Percentiles rank a stretch among this genome's conserved stretches.
Conservation (phyloP, 2,329 filamentous ascomycete genomes). For the Thelonectria blattea region DNA sequence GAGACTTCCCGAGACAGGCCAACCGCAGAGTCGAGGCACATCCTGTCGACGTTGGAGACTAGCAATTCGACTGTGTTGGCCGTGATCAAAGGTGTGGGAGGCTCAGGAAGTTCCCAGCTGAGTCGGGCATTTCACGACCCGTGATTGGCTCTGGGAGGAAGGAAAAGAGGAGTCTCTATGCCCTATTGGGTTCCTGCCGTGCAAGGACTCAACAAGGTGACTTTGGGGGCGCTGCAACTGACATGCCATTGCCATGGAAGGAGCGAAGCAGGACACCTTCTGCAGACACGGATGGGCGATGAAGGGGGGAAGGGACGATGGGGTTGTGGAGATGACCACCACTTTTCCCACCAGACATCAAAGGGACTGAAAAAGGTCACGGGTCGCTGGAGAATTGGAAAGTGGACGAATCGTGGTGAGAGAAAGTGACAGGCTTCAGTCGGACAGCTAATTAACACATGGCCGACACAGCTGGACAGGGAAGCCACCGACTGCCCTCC, state of each 20-base stretch:
- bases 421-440: too few relatives aligned
- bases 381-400: background rate
- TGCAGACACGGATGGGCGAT: background rate
- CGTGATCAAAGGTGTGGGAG: constrained; percentile 25
- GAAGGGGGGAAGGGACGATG: constrained; percentile 9
- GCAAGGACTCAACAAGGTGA: constrained; percentile 19
- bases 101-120: constrained; percentile 33
- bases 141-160: constrained; percentile 27
- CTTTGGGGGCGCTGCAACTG: constrained; percentile 16
- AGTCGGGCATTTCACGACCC: constrained; percentile 19
- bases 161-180: constrained; percentile 24
- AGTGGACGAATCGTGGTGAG: background rate
- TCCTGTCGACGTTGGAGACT: background rate
- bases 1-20: background rate
- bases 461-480: background rate
- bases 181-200: constrained; percentile 24
- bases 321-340: constrained; percentile 20
- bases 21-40: background rate
- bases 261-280: background rate
- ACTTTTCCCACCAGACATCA: constrained; percentile 7
- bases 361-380: too few relatives aligned
- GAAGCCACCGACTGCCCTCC: background rate
- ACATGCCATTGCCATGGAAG: constrained; percentile 18
- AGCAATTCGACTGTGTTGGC: background rate
- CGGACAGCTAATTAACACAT: too few relatives aligned